Evolutionary conservation across 1,284 basidiomycete species (phyloP).

Genomic region (Cerioporus squamosus): DNA sequence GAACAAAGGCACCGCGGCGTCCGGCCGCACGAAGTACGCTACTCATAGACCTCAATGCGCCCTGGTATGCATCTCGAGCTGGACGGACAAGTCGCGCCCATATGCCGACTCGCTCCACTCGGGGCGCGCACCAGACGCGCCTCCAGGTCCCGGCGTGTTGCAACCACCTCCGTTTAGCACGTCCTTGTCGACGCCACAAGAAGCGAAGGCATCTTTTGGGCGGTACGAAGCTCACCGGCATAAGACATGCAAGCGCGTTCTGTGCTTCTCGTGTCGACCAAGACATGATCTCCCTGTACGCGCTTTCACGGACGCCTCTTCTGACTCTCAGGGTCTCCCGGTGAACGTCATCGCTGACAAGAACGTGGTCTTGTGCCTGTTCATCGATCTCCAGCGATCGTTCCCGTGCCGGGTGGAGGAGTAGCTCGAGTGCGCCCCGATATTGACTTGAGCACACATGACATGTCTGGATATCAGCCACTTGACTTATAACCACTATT

Average conservation of each 20-base stretch:
- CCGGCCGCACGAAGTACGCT: too few relatives aligned
- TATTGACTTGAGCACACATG: neutral
- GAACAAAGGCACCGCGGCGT: too few relatives aligned
- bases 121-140: slow-evolving; percentile 2
- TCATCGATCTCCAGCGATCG: slow-evolving; percentile 8
- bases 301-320: too few relatives aligned
- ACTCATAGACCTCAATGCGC: too few relatives aligned
- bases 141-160: slow-evolving; percentile 10
- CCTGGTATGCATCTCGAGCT: neutral
- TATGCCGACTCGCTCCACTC: slow-evolving; percentile 14
- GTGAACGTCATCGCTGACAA: slow-evolving; percentile 14
- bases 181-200: neutral
- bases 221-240: slow-evolving; percentile 4
- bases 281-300: slow-evolving; percentile 3
- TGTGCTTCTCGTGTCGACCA: slow-evolving; percentile 15
- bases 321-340: neutral
- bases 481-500: too few relatives aligned
- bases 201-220: neutral
- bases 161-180: neutral
- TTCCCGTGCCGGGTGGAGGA: neutral
- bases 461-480: too few relatives aligned
- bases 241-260: neutral
- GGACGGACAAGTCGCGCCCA: slow-evolving; percentile 10
- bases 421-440: neutral
- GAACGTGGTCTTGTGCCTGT: slow-evolving; percentile 2